phyloP scores from a whole-genome alignment of 2,329 filamentous ascomycete genomes.

The Penicillium rolfsii region DNA sequence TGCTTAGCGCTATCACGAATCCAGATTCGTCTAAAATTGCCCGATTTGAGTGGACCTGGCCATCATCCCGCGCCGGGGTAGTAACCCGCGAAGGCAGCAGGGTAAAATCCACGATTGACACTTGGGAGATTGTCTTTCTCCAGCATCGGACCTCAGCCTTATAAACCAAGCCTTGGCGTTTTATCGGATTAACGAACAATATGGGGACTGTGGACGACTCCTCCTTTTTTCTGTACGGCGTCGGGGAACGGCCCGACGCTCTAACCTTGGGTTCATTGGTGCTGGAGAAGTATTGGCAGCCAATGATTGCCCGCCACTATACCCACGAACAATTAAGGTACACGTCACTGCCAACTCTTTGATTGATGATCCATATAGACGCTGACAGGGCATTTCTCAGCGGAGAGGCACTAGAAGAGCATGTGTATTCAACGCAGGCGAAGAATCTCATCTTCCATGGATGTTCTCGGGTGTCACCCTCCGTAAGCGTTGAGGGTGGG shows the following conservation, averaged over 20 bases:
- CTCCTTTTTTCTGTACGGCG: constrained; percentile 32
- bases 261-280: constrained; percentile 32
- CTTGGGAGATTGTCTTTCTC: neutral
- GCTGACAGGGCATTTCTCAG: constrained; percentile 12
- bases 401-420: constrained; percentile 20
- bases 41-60: constrained; percentile 6
- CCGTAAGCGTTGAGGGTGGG: constrained; percentile 23
- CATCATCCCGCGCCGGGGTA: neutral
- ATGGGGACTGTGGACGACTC: constrained; percentile 27
- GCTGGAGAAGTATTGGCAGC: constrained; percentile 33
- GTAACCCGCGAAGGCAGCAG: constrained; percentile 12
- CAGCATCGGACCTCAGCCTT: neutral
- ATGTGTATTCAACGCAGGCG: constrained; percentile 25
- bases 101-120: constrained; percentile 4
- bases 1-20: constrained; percentile 2
- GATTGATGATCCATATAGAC: neutral
- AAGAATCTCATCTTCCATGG: constrained; percentile 26
- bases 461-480: constrained; percentile 21
- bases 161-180: constrained; percentile 5
- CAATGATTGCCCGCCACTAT: constrained; percentile 33
- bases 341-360: neutral
- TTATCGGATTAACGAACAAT: neutral
- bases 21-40: constrained; percentile 23
- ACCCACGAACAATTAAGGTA: constrained; percentile 29
- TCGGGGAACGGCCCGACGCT: constrained; percentile 33